A percentile compares a stretch with the other conserved stretches of the same genome.
phyloP scores from a whole-genome alignment of 345 rosid genomes.

The Lumnitzera racemosa region DNA sequence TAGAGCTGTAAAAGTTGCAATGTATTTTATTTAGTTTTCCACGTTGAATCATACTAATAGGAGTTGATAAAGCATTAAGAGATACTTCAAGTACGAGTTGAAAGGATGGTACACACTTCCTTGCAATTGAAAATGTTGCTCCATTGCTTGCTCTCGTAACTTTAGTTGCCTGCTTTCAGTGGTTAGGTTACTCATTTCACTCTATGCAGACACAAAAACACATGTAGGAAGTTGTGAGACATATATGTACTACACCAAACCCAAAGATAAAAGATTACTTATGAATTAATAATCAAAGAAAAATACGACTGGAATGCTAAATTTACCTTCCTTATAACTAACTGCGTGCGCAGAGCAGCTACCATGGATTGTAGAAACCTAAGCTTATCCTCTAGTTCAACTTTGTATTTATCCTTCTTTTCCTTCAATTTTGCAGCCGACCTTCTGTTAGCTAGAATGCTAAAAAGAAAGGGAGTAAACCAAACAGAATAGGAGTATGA shows the following conservation, averaged over 20 bases:
- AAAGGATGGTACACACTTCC: conserved; percentile 40
- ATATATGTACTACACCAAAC: too few species aligned
- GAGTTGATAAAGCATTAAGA: neutral
- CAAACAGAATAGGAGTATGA: too few species aligned
- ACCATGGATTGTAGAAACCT: conserved; percentile 81
- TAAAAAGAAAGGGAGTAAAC: conserved; percentile 1
- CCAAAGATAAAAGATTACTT: too few species aligned
- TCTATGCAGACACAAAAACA: conserved; percentile 20
- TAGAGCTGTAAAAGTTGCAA: conserved; percentile 38
- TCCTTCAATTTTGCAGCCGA: conserved; percentile 92
- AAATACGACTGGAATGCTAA: neutral
- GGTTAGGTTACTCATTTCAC: conserved; percentile 64
- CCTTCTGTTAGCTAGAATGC: conserved; percentile 81
- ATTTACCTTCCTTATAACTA: conserved; percentile 60
- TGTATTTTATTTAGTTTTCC: neutral
- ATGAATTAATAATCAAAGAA: too few species aligned
- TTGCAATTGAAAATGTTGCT: conserved; percentile 10
- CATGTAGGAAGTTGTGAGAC: too few species aligned
- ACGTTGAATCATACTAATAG: neutral
- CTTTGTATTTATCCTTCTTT: conserved; percentile 71
- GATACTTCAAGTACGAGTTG: neutral
- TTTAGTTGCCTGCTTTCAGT: neutral
- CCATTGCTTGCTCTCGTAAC: too few species aligned
- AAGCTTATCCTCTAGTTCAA: conserved; percentile 76
- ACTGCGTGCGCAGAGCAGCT: conserved; percentile 77